phyloP scores from a whole-genome alignment of 352 stramenopile genomes.

The Pythium biforme region DNA sequence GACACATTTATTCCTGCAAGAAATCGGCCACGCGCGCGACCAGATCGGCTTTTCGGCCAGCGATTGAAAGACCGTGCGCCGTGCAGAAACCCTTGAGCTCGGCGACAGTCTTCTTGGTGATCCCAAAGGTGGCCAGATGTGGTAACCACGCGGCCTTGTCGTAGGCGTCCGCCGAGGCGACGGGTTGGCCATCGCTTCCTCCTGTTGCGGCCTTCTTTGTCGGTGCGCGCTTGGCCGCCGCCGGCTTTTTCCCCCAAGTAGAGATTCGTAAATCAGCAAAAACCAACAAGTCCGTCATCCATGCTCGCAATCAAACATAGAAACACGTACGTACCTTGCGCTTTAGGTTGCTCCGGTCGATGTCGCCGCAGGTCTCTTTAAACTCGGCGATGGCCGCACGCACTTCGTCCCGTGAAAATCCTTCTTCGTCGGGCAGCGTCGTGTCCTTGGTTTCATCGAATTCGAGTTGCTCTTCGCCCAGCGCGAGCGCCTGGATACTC shows the following conservation, averaged over 20 bases:
- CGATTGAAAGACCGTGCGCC: conserved; percentile 38
- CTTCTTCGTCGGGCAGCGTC: conserved; percentile 70
- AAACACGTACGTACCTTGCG: conserved; percentile 17
- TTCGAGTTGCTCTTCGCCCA: conserved; percentile 67
- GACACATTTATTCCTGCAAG: conserved; percentile 28
- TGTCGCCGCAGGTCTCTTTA: conserved; percentile 20
- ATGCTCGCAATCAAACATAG: neutral
- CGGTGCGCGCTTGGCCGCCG: conserved; percentile 17
- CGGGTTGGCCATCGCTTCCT: conserved; percentile 18
- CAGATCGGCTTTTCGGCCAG: conserved; percentile 67
- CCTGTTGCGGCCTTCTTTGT: conserved; percentile 44
- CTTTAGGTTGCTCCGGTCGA: conserved; percentile 23
- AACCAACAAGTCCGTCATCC: neutral
- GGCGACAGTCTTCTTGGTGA: conserved; percentile 73
- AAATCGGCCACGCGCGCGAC: conserved; percentile 51
- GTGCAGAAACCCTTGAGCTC: conserved; percentile 72
- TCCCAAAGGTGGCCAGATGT: conserved; percentile 42
- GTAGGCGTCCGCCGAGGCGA: conserved; percentile 38
- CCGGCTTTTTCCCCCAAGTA: too few species aligned
- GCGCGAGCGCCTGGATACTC: conserved; percentile 70
- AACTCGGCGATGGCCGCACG: conserved; percentile 30
- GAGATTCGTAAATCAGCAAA: conserved; percentile 5
- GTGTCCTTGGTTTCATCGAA: conserved; percentile 80
- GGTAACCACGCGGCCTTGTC: conserved; percentile 50
- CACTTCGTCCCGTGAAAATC: conserved; percentile 65